Evolutionary conservation across 345 rosid genomes (phyloP).

Genomic region (Erysimum cheiranthoides): DNA sequence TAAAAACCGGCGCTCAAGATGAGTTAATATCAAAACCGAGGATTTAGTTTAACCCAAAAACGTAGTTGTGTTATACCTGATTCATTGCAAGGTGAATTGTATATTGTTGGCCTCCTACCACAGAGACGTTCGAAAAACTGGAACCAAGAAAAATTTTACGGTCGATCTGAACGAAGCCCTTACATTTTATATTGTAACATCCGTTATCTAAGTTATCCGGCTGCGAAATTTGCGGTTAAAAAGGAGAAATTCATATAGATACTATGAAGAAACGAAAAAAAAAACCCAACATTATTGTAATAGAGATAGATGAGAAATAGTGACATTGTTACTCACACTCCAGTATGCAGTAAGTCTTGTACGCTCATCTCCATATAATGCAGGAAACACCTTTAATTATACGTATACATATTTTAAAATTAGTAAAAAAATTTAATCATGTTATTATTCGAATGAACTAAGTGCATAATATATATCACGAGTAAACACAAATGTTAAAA

Average conservation of each 20-base stretch:
- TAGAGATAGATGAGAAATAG: not conserved
- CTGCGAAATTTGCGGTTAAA: not conserved
- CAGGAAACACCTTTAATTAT: constrained; percentile 1
- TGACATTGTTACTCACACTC: constrained; percentile 3
- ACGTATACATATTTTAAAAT: not conserved
- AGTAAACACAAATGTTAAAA: not conserved
- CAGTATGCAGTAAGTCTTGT: constrained; percentile 22
- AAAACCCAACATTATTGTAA: not conserved
- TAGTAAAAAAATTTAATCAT: not conserved
- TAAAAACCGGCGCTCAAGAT: not conserved
- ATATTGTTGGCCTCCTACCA: constrained; percentile 20
- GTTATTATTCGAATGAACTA: not conserved
- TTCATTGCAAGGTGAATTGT: not conserved
- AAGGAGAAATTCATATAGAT: not conserved
- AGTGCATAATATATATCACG: not conserved
- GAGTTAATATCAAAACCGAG: no score
- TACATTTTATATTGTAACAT: constrained; percentile 8
- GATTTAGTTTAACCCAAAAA: not conserved
- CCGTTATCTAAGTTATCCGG: not conserved
- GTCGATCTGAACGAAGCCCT: constrained; percentile 20
- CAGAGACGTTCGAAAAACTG: not conserved
- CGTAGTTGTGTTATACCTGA: constrained; percentile 5
- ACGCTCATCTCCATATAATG: not conserved
- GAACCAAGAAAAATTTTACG: constrained; percentile 11
- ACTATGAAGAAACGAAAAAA: not conserved